Base-by-base conservation (phyloP, 148 eudicot genomes). In the Linanthus parryae region DNA sequence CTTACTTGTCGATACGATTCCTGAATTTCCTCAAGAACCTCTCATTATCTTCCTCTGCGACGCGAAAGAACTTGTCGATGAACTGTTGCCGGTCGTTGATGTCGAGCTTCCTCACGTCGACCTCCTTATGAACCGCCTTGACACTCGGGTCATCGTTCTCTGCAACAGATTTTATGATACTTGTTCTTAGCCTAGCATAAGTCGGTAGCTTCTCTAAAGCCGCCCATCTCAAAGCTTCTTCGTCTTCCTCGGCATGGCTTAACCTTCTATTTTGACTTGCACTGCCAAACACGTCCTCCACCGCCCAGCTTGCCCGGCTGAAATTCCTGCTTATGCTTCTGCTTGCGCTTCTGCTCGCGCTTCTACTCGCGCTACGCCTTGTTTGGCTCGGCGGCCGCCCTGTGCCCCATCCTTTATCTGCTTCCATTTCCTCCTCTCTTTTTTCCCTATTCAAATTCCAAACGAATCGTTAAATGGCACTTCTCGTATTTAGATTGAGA, bases 1-100 rank as follows among this genome's bases (percentile, higher is more conserved):
- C 88, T 72, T 58, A 84, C 97, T 79, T 82, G 10, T 84, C 97
- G 61, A 84, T 85, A 17, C 98, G 74, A 34, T 84, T 76, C 31
- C 84, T 57, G 27, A 88, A 76, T 67, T 84, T 88, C 8, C 10
- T 71, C 55, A 88, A 67, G 69, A 84, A 88, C 73, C 66, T 88
- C 61, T 88, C 97, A 61, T 88, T 88, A 56, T 88, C 97, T 48
- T 88, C 97, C 54, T 88, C 96, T 23, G 86, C 94, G 37, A 84
- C 96, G 66, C 56, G 76, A 43, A 88, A 88, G 39, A 88, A 48
- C 51, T 83, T 74, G 59, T 88, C 94, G 56, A 88, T 81, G 63
- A 88, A 82, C 10, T 79, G 62, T 28, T 79, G 66, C 22, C 67
- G 64, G 3, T 84, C 96, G 43, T 70, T 70, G 31, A 68, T 27